A percentile compares a stretch with the other conserved stretches of the same genome.
These are phyloP conservation scores for Mortierella antarctica DNA, from an alignment of 192 early-diverging fungal genomes.

Conservation along the genomic window DNA sequence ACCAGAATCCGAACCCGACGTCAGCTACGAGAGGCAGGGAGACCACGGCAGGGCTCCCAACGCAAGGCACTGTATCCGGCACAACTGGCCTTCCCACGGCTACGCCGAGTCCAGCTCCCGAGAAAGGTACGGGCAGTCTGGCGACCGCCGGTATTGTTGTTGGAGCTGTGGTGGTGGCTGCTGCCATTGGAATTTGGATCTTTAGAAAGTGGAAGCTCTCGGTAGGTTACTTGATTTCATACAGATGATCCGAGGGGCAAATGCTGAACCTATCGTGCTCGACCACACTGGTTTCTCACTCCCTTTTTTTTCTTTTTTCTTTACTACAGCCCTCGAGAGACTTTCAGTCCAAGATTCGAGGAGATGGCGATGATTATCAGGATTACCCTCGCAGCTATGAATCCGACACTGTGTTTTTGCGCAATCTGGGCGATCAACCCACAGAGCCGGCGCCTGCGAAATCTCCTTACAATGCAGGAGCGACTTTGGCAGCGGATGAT, in stretches of 20 bases:
- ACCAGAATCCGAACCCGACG: too few species aligned
- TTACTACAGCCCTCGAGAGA: constrained; percentile 52
- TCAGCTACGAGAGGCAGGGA: too few species aligned
- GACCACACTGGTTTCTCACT: too few species aligned
- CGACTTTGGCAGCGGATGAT: constrained; percentile 26
- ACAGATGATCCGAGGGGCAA: too few species aligned
- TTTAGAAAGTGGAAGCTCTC: constrained; percentile 65
- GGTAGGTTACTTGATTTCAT: constrained; percentile 32
- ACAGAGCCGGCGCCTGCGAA: constrained; percentile 39
- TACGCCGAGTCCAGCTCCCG: not conserved
- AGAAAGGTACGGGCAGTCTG: not conserved
- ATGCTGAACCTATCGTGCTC: too few species aligned
- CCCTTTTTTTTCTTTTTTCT: not conserved
- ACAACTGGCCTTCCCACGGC: not conserved
- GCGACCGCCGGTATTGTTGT: constrained; percentile 56
- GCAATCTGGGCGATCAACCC: constrained; percentile 53
- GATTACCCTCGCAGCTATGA: constrained; percentile 50
- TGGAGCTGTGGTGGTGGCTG: constrained; percentile 52
- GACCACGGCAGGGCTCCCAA: not conserved
- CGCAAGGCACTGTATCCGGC: not conserved
- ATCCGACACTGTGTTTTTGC: constrained; percentile 55
- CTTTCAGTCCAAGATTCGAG: constrained; percentile 58
- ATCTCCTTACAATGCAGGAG: constrained; percentile 32
- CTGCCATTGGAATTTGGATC: constrained; percentile 63
- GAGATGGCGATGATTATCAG: constrained; percentile 40